These are phyloP conservation scores for Aureobasidium sp. DNA, from an alignment of 2,329 filamentous ascomycete species.

Conservation along the genomic window DNA sequence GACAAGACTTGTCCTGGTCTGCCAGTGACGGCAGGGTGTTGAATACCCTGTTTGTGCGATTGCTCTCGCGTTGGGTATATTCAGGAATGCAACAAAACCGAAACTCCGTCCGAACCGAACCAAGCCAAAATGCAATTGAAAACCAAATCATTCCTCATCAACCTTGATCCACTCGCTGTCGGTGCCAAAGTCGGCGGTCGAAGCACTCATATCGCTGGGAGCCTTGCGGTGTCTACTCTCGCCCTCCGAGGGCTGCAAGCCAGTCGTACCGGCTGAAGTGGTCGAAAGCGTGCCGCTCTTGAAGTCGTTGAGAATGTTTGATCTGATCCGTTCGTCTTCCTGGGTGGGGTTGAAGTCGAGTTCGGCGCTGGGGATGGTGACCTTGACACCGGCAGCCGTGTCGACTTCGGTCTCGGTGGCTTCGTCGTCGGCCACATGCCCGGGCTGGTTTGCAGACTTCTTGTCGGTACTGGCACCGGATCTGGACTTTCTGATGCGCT, in stretches of 20 bases:
- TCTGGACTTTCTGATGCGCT: slow-evolving; percentile 32
- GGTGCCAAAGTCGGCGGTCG: slow-evolving; percentile 44
- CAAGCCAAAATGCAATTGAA: neutral
- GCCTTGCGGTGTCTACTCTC: slow-evolving; percentile 7
- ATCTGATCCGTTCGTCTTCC: slow-evolving; percentile 15
- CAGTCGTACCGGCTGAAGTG: neutral
- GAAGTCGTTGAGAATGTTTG: slow-evolving; percentile 16
- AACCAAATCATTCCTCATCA: slow-evolving; percentile 49
- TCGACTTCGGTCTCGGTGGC: slow-evolving; percentile 41
- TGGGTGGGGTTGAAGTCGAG: neutral
- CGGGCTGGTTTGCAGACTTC: slow-evolving; percentile 39
- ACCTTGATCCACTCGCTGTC: slow-evolving; percentile 99
- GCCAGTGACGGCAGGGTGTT: slow-evolving; percentile 2
- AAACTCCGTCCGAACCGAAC: neutral
- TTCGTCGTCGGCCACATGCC: slow-evolving; percentile 30
- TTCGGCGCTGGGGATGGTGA: neutral
- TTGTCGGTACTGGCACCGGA: slow-evolving; percentile 29
- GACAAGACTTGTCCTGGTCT: neutral
- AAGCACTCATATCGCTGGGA: slow-evolving; percentile 21
- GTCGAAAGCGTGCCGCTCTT: neutral
- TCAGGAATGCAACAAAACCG: neutral
- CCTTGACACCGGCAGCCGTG: slow-evolving; percentile 17
- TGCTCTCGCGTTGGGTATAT: slow-evolving; percentile 13
- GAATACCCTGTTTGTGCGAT: neutral
- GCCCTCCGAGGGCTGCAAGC: neutral